Base-by-base conservation (phyloP, 163 green algal genomes). In the Volvox carteri region DNA sequence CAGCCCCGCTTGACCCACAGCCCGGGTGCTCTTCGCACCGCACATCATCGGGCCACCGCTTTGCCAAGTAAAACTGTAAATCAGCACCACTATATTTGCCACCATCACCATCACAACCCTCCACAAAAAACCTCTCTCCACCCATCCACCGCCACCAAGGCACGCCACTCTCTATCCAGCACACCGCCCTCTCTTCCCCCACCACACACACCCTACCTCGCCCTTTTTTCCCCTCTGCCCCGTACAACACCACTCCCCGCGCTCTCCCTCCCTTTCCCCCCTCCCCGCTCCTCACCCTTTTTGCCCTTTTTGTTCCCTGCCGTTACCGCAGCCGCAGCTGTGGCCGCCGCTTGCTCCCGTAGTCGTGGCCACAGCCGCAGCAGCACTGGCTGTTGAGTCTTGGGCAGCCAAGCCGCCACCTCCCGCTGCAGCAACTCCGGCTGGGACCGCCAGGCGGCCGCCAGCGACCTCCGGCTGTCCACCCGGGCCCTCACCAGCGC, bases 391-490 rank as follows among this genome's bases (percentile, higher is more conserved):
- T 85, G 89, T 54, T 75, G 42, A 16, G 78, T 50, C 87, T 93
- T 91, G 35, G 85, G 77, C 78, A 95, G 65, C 92, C 94, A 96
- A 52, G 83, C 50, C 3, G 19, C 46, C 58, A 97, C 68, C 89
- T 97, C 92, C 19, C 75, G 85, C 75, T 93, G 89, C 67, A 97
- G 76, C 28, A 95, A 93, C 1, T 25, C 21, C 0, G 91, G 90
- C 18, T 95, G 56, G 11, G 65, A 12, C 0, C 25, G 21, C 94
- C 95, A 98, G 6, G 83, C 88, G 5, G 52, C 84, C 16, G 81
- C 90, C 76, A 98, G 88, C 1, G 68, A 37, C 1, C 52, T 44
- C 0, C 68, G 78, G 72, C 74, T 93, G 80, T 93, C 91, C 30
- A 98, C 92, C 0, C 72, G 21, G n/a, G 41, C 23, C 35, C 37